A percentile compares a stretch with the other conserved stretches of the same genome.
These are phyloP conservation scores for Xylariaceae sp. DNA, from an alignment of 2,329 filamentous ascomycete genomes.

Conservation along the genomic window DNA sequence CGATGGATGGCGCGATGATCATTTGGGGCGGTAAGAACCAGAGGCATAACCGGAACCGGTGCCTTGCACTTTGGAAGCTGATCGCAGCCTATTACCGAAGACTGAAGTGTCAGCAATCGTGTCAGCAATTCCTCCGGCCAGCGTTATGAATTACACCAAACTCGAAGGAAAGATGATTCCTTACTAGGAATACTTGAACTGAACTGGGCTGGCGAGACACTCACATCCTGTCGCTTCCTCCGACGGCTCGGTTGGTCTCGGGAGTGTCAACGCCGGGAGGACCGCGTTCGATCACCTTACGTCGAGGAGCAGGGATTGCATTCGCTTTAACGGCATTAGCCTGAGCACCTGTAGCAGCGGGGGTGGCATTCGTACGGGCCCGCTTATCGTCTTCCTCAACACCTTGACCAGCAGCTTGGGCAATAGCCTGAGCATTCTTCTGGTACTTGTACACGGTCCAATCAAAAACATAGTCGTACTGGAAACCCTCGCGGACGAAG, in stretches of 20 bases:
- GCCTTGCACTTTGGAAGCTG: slow-evolving; percentile 64
- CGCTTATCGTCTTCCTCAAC: slow-evolving; percentile 75
- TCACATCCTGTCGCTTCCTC: slow-evolving; percentile 93
- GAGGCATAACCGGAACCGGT: slow-evolving; percentile 39
- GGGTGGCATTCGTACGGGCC: slow-evolving; percentile 61
- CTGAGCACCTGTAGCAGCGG: slow-evolving; percentile 54
- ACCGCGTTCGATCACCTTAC: slow-evolving; percentile 75
- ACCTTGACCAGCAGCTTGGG: slow-evolving; percentile 67
- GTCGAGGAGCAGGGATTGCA: slow-evolving; percentile 71
- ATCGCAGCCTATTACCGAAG: slow-evolving; percentile 81
- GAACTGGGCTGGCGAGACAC: slow-evolving; percentile 57
- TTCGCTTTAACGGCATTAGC: slow-evolving; percentile 63
- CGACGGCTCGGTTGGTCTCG: slow-evolving; percentile 69
- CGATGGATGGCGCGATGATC: slow-evolving; percentile 29
- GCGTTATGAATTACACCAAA: slow-evolving; percentile 73
- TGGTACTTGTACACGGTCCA: slow-evolving; percentile 99
- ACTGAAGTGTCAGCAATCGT: slow-evolving; percentile 76
- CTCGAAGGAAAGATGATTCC: slow-evolving; percentile 78
- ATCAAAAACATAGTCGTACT: slow-evolving; percentile 99
- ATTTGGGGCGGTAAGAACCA: slow-evolving; percentile 41
- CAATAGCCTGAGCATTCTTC: slow-evolving; percentile 96
- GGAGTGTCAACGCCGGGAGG: slow-evolving; percentile 59
- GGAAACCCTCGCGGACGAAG: slow-evolving; percentile 97
- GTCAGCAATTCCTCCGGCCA: slow-evolving; percentile 70
- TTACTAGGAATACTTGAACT: slow-evolving; percentile 71